Percentiles rank a stretch among this genome's conserved stretches.
Evolutionary conservation across 2,329 filamentous ascomycete genomes (phyloP).

Genomic region (Orbilia oligospora): DNA sequence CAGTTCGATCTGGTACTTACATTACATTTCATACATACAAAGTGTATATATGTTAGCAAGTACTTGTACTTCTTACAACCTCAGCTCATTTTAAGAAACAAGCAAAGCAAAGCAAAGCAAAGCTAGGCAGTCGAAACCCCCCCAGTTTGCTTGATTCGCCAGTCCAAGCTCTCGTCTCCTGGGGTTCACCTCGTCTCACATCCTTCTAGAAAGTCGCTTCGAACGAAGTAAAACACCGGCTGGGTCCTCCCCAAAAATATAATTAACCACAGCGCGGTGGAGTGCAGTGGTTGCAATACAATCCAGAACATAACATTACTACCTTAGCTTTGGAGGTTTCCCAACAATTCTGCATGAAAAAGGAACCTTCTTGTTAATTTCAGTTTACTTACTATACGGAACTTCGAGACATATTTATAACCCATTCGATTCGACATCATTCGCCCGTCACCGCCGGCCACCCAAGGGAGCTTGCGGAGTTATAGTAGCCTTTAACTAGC

Average conservation of each 20-base stretch:
- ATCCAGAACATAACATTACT: background rate
- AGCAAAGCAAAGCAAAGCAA: constrained; percentile 52
- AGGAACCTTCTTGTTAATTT: constrained; percentile 42
- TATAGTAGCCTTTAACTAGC: constrained; percentile 11
- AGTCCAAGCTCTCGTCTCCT: constrained; percentile 60
- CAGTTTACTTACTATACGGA: constrained; percentile 6
- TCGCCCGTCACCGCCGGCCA: background rate
- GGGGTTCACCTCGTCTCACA: constrained; percentile 61
- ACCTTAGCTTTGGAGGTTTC: constrained; percentile 5
- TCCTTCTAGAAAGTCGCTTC: constrained; percentile 62
- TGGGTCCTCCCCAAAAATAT: constrained; percentile 48
- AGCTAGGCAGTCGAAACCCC: constrained; percentile 53
- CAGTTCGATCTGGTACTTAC: background rate
- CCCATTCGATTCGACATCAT: no score
- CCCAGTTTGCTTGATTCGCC: constrained; percentile 55
- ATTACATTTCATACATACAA: no score
- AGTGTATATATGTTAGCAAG: no score
- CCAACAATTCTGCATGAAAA: constrained; percentile 49
- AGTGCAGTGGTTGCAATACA: background rate
- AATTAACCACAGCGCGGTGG: constrained; percentile 18
- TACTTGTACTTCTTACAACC: background rate
- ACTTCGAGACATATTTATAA: constrained; percentile 23
- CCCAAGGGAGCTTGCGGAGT: constrained; percentile 18
- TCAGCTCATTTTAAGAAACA: constrained; percentile 29
- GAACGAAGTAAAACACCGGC: constrained; percentile 57